These are phyloP conservation scores for Fusarium scirpi DNA, from an alignment of 2,329 filamentous ascomycete genomes.

Conservation along the genomic window DNA sequence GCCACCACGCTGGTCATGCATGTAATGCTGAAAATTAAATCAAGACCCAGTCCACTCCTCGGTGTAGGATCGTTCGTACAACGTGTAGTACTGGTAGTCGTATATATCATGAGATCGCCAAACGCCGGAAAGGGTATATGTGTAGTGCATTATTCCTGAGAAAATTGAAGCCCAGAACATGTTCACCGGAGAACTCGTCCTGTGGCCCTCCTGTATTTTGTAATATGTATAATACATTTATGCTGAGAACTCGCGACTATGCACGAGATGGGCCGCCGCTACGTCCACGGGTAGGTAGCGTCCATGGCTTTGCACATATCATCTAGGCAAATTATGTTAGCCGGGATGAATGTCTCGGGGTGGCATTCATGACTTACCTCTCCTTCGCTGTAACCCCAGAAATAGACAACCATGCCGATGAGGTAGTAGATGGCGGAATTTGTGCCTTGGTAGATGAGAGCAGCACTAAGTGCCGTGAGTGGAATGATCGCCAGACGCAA, in stretches of 20 bases:
- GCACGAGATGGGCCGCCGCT: slow-evolving; percentile 42
- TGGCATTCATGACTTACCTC: slow-evolving; percentile 72
- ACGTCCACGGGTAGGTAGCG: slow-evolving; percentile 68
- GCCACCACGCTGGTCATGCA: slow-evolving; percentile 21
- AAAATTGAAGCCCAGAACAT: slow-evolving; percentile 19
- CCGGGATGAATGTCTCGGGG: not conserved
- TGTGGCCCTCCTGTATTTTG: slow-evolving; percentile 19
- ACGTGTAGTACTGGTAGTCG: slow-evolving; percentile 18
- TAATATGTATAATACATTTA: slow-evolving; percentile 34
- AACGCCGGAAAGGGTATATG: slow-evolving; percentile 37
- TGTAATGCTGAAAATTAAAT: slow-evolving; percentile 22
- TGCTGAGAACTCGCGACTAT: slow-evolving; percentile 23
- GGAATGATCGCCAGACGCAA: slow-evolving; percentile 86
- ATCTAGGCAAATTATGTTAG: slow-evolving; percentile 59
- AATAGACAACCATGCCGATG: slow-evolving; percentile 87
- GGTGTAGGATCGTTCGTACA: slow-evolving; percentile 10
- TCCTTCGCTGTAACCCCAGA: slow-evolving; percentile 97
- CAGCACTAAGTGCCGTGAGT: slow-evolving; percentile 77
- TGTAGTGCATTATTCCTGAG: slow-evolving; percentile 12
- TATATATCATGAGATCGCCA: slow-evolving; percentile 35
- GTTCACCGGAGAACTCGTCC: slow-evolving; percentile 5
- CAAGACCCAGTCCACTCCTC: slow-evolving; percentile 8
- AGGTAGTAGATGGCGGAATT: slow-evolving; percentile 94
- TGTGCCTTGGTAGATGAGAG: slow-evolving; percentile 90
- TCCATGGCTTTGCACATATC: slow-evolving; percentile 77